Base-by-base conservation (phyloP, 2,329 filamentous ascomycete genomes). In the Colletotrichum abscissum region DNA sequence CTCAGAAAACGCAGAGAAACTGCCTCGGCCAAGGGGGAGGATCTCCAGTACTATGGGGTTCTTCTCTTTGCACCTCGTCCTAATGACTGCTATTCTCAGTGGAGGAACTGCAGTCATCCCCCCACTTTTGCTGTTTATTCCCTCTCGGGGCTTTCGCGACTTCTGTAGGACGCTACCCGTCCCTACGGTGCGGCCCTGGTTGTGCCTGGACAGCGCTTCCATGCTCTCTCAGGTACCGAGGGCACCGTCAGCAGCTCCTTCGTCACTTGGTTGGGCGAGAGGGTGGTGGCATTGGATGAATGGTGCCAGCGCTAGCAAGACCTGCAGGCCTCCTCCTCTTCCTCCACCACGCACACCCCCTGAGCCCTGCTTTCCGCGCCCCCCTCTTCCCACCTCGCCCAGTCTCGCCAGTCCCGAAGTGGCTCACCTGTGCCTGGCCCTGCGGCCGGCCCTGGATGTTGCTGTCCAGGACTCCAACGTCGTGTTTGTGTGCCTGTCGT, bases 381-480 rank as follows among this genome's bases (percentile, higher is more conserved):
- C 62, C 30, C 54, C 56, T 28, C 22, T 63, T 35, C 49, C 66
- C 65, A 60, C 70, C 52, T 63, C 67, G 66, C 67, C 60, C 60
- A 57, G 60, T 73, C 70, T 70, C 63, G 72, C 72, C 72, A 74
- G 72, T 59, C 68, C 72, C 42, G 58, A 67, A 63, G 28, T 72
- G 72, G 67, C 42, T 69, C 26, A 26, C 42, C 38, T 63, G 38
- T 49, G 54, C 54, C 49, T 65, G 60, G 30, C 46, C 38, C 54
- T 58, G 55, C 35, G 35, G 49, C 54, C n/a, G 9, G 46, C 24
- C 54, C 14, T 54, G 58, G 38, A 56, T 58, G 46, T 63, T 54
- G 38, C 28, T 55, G 65, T 62, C 38, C 38, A 42, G 16, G 38
- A 42, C 19, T 22, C 42, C 42, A 49, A 22, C 42, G 42, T 55